phyloP scores from a whole-genome alignment of 1,284 basidiomycete species.

The Boletus subluridellus region DNA sequence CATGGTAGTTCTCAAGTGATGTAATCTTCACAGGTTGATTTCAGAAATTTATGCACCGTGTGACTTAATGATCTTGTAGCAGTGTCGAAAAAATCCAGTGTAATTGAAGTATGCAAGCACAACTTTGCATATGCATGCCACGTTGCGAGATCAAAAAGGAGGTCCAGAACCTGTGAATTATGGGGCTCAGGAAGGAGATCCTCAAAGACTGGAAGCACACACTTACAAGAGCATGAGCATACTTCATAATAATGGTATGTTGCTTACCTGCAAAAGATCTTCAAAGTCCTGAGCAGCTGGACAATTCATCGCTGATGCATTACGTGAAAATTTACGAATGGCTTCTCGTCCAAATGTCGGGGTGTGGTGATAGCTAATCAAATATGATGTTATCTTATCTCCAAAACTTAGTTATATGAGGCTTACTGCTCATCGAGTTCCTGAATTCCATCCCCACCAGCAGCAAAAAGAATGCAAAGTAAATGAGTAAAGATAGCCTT shows the following conservation, averaged over 20 bases:
- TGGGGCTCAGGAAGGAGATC: constrained; percentile 28
- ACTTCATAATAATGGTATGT: too few species aligned
- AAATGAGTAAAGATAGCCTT: too few species aligned
- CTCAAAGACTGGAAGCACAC: constrained; percentile 36
- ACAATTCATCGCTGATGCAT: not conserved
- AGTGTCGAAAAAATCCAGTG: constrained; percentile 15
- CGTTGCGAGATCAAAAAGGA: not conserved
- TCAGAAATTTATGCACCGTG: not conserved
- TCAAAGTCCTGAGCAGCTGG: constrained; percentile 13
- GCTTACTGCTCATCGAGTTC: too few species aligned
- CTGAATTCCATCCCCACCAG: too few species aligned
- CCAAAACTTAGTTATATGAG: too few species aligned
- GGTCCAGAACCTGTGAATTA: constrained; percentile 23
- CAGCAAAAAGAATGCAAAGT: too few species aligned
- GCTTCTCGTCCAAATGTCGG: too few species aligned
- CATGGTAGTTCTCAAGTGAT: constrained; percentile 6
- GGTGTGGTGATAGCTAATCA: too few species aligned
- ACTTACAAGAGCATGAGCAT: constrained; percentile 20
- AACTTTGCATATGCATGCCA: constrained; percentile 31
- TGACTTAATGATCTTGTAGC: not conserved
- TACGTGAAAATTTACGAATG: not conserved
- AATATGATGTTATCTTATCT: too few species aligned
- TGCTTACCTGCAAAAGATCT: constrained; percentile 31
- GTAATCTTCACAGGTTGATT: not conserved
- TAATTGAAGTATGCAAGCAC: constrained; percentile 30